Base-by-base conservation (phyloP, 2,329 filamentous ascomycete species). In the Alternaria rosae region DNA sequence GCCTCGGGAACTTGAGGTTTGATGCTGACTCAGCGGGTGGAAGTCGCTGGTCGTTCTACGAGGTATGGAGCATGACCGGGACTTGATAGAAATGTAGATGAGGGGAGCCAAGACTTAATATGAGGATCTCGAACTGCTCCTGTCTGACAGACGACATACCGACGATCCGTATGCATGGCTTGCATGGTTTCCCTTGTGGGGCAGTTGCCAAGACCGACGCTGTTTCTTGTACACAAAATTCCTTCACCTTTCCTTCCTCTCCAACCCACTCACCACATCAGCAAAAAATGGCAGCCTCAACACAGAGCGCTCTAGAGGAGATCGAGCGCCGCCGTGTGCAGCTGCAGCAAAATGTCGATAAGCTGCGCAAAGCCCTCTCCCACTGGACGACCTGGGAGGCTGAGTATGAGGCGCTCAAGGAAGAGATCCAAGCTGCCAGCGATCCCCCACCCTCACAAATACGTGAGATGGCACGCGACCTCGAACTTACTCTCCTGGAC, bases 321-420 rank as follows among this genome's bases (percentile, higher is more conserved):
- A 85, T 97, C 43, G 93, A 97, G 78, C 87, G 86, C 64, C 92
- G 94, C 74, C 87, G 92, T 15, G 83, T 86, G 68, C 85, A 89
- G 63, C 88, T 98, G 8, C 92, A 97, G 78, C 86, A 88, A 38
- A 93, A 90, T 67, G 86, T 97, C 48, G 82, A 85, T 52, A 88
- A 92, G 76, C 86, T 98, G 20, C 88, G 88, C 57, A 88, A 91
- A 72, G 89, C 91, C 7, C 85, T 98, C 55, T 88, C 89, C 65
- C 91, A 97, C 81, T 99, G 94, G 94, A 91, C 92, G 67, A 90
- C 89, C 57, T 96, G 92, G 87, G 94, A 97, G 77, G 88, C 91
- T 50, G 94, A 98, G 78, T 98, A 98, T 79, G 92, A 97, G 76
- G 88, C 90, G 23, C 85, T 98, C 64, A 93, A 92, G 76, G 92